Evolutionary conservation across 192 early-diverging fungal species (phyloP).

Genomic region (Umbelopsis sp.): DNA sequence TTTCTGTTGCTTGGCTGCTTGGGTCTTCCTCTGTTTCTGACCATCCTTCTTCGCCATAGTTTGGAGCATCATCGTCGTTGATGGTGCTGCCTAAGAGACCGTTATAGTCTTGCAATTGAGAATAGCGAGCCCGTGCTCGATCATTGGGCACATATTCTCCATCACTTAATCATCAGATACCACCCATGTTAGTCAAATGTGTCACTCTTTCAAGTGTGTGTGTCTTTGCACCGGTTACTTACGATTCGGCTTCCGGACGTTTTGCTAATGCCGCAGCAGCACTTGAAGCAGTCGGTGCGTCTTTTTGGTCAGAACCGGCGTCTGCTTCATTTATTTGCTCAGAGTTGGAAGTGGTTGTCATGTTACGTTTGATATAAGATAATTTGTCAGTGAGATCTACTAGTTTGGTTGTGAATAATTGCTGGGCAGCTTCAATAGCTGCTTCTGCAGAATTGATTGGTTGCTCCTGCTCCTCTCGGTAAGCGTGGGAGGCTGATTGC

Average conservation of each 20-base stretch:
- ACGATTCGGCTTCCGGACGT: slow-evolving; percentile 8
- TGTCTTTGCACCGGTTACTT: neutral
- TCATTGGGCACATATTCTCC: neutral
- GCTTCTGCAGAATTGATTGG: neutral
- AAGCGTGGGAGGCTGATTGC: neutral
- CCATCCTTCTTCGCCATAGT: slow-evolving; percentile 18
- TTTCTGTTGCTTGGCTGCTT: neutral
- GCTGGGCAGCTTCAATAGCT: slow-evolving; percentile 4
- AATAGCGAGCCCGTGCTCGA: slow-evolving; percentile 1
- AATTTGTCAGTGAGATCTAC: slow-evolving; percentile 15
- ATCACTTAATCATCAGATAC: neutral
- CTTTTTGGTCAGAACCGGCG: neutral
- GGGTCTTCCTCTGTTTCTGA: slow-evolving; percentile 2
- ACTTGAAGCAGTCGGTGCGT: neutral
- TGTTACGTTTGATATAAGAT: neutral
- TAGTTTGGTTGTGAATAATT: slow-evolving; percentile 8
- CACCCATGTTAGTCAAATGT: neutral
- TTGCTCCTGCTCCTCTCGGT: neutral
- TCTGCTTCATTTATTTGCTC: neutral
- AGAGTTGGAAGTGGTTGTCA: neutral
- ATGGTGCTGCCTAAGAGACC: neutral
- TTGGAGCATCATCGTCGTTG: slow-evolving; percentile 7
- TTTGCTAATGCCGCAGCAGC: neutral
- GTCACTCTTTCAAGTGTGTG: too few species aligned
- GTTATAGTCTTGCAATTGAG: slow-evolving; percentile 10